A percentile compares a stretch with the other conserved stretches of the same genome.
phyloP scores from a whole-genome alignment of 1,284 basidiomycete species.

The Boletus semigastroideus region DNA sequence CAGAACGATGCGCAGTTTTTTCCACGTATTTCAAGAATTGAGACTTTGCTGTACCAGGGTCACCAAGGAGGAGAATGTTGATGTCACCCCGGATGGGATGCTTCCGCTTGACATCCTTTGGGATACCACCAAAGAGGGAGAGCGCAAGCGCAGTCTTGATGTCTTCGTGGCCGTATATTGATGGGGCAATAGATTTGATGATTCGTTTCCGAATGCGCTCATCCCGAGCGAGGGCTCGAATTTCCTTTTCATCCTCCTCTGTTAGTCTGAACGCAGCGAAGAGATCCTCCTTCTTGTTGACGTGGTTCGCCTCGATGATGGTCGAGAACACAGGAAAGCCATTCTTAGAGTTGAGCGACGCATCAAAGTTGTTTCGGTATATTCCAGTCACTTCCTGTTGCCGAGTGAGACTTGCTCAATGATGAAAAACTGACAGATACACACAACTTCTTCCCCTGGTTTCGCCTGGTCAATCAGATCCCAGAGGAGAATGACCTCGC shows the following conservation, averaged over 20 bases:
- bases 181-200: constrained; percentile 97
- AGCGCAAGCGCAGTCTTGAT: constrained; percentile 98
- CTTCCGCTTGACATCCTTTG: constrained; percentile 96
- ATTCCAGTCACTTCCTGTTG: constrained; percentile 91
- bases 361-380: constrained; percentile 99
- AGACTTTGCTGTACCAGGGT: constrained; percentile 98
- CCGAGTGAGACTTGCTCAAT: constrained; percentile 14
- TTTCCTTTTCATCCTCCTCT: constrained; percentile 94
- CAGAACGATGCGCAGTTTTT: constrained; percentile 95
- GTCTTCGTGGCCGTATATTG: constrained; percentile 98
- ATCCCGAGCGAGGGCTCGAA: constrained; percentile 83
- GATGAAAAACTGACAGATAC: constrained; percentile 30
- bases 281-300: constrained; percentile 95
- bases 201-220: constrained; percentile 96
- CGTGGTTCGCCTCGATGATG: constrained; percentile 95
- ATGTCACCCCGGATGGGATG: constrained; percentile 97
- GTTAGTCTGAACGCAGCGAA: constrained; percentile 96
- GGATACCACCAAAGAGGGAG: constrained; percentile 90
- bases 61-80: constrained; percentile 93
- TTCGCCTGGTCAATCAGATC: constrained; percentile 98
- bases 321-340: constrained; percentile 99
- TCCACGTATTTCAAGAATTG: constrained; percentile 99
- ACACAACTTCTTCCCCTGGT: constrained; percentile 95
- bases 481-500: constrained; percentile 96
- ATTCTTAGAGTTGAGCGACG: constrained; percentile 96